Conservation (phyloP, 2,329 filamentous ascomycete genomes). For the Thielaviopsis punctulata region DNA sequence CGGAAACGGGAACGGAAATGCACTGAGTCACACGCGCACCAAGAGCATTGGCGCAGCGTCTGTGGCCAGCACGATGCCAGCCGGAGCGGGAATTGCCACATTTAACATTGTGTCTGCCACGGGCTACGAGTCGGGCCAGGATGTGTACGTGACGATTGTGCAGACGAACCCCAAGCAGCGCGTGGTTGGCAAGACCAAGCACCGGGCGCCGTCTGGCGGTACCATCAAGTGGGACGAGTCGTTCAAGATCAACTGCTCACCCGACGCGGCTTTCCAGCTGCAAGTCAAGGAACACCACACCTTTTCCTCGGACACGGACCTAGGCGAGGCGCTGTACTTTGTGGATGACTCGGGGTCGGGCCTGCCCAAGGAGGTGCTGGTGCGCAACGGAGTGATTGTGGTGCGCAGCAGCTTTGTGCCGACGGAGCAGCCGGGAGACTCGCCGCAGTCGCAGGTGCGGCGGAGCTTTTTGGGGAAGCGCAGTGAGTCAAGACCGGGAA, state of each 20-base stretch:
- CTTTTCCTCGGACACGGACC: constrained; percentile 65
- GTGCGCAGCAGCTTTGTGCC: constrained; percentile 56
- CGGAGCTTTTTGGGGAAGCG: constrained; percentile 40
- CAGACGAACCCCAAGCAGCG: constrained; percentile 54
- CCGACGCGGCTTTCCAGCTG: constrained; percentile 74
- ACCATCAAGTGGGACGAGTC: constrained; percentile 57
- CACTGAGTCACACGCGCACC: constrained; percentile 29
- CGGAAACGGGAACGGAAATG: background rate
- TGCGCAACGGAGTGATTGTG: constrained; percentile 55
- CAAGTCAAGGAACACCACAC: constrained; percentile 71
- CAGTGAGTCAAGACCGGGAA: constrained; percentile 13
- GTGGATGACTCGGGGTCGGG: constrained; percentile 61
- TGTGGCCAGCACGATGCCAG: constrained; percentile 43
- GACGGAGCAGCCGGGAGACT: constrained; percentile 22
- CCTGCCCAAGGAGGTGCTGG: constrained; percentile 54
- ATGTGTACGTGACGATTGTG: constrained; percentile 61
- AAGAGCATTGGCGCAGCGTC: constrained; percentile 49
- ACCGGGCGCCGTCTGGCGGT: constrained; percentile 56
- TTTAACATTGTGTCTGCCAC: constrained; percentile 66
- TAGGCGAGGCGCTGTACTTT: constrained; percentile 80
- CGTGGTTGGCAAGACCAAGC: constrained; percentile 80
- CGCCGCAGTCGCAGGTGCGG: constrained; percentile 30
- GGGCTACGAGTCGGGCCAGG: constrained; percentile 58
- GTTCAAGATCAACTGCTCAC: constrained; percentile 60
- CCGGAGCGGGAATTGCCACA: constrained; percentile 55